These are phyloP conservation scores for Huntiella savannae DNA, from an alignment of 2,329 filamentous ascomycete species.

Conservation along the genomic window DNA sequence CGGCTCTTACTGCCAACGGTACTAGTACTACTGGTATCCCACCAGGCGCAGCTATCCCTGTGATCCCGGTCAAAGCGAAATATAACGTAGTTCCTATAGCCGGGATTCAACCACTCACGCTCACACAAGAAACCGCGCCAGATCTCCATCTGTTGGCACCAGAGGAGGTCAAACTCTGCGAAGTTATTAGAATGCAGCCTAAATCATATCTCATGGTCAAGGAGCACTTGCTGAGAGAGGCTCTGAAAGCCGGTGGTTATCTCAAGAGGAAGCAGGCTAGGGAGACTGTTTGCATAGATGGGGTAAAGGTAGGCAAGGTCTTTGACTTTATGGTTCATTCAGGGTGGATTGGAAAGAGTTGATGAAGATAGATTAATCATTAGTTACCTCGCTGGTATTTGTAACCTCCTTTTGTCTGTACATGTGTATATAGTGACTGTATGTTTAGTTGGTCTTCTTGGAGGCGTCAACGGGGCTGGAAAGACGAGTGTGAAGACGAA, in stretches of 20 bases:
- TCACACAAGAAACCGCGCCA: constrained; percentile 56
- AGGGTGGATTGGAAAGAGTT: constrained; percentile 71
- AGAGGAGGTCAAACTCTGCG: constrained; percentile 75
- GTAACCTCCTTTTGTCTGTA: neutral
- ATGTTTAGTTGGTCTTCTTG: constrained; percentile 9
- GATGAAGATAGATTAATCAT: too few species aligned
- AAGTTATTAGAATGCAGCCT: constrained; percentile 64
- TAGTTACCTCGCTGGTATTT: neutral
- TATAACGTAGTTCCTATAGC: constrained; percentile 36
- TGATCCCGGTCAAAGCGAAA: constrained; percentile 25
- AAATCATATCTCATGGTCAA: constrained; percentile 95
- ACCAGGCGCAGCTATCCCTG: constrained; percentile 19
- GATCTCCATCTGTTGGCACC: constrained; percentile 72
- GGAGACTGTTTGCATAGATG: constrained; percentile 68
- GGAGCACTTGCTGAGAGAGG: constrained; percentile 76
- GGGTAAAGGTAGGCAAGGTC: constrained; percentile 64
- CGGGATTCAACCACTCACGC: constrained; percentile 42
- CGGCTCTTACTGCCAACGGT: constrained; percentile 35
- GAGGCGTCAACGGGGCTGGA: constrained; percentile 13
- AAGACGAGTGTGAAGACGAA: constrained; percentile 28
- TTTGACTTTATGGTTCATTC: constrained; percentile 91
- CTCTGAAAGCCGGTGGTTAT: constrained; percentile 68
- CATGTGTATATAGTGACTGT: neutral
- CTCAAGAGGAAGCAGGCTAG: constrained; percentile 89
- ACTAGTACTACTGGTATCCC: constrained; percentile 20